Base-by-base conservation (phyloP, 306 rosid genomes). In the Sechiopsis laciniata region DNA sequence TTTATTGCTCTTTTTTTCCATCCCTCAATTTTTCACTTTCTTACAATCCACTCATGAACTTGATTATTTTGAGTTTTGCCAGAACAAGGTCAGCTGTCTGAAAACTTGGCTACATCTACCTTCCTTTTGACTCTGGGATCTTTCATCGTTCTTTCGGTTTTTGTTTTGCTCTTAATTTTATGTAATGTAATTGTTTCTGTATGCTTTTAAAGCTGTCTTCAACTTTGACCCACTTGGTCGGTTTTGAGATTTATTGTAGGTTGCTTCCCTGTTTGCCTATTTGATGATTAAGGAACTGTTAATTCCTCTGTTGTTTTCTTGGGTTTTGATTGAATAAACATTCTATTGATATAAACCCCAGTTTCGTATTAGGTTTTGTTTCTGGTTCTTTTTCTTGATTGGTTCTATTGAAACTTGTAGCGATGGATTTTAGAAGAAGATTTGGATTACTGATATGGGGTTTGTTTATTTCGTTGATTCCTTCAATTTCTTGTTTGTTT, bases 401-500 rank as follows among this genome's bases (percentile, higher is more conserved):
- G 55, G 60, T 21, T 71, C 61, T 80, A 67, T 82, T 24, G 16
- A 77, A 51, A 64, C 77, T 50, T 75, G 6, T 32, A 53, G 74
- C 80, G 86, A 76, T 81, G 88, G 81, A 80, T 70, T 59, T 8
- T 80, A 72, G 78, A 66, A 82, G 87, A 37, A 85, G 87, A 21
- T 16, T 79, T 73, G 79, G 75, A 56, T 69, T 86, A 5, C 74
- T 82, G 56, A 7, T 86, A 58, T 85, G 84, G 83, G 87, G 70
- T 67, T 60, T 79, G 17, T 77, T 85, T 20, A 58, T 83, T 58
- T 76, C 88, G 56, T 85, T 86, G 78, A 75, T 79, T 45, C 57
- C 83, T 13, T 80, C 81, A 40, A 80, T 80, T 75, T 87, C 81
- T 79, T 77, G 76, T 66, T 86, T 63, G 50, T 91, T 86, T 75